Base-by-base conservation (phyloP, 768 basidiomycete species). In the Rubroboletus satanas region DNA sequence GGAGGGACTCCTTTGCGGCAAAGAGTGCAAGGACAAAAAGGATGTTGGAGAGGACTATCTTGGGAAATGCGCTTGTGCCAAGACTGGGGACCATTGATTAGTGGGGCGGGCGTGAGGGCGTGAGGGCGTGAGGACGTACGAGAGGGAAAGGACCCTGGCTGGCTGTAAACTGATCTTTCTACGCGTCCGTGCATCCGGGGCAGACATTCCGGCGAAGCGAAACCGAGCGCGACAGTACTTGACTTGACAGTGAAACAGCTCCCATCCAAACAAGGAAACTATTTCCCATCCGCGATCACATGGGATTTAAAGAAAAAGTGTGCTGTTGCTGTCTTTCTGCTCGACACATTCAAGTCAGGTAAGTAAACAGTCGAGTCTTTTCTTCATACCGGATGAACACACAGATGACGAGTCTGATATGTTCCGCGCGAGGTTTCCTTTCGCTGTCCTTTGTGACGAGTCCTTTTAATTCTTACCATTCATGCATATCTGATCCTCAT, bases 341-440 rank as follows among this genome's bases (percentile, higher is more conserved):
- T 55, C 49, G 17, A 45, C 57, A 15, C 54, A 38, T 21, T 45
- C 42, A 7, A 32, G 29, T 45, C 59, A 63, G 56, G 71, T 69
- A 33, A 62, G 69, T 35, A 5, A 0, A 36, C 52, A 43, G 41
- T 57, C 54, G 41, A 33, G 7, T 36, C n/a, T 41, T 26, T 57
- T 35, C 14, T 50, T 61, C 11, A 15, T 11, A 0, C 35, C 55
- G 57, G 83, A 83, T 82, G 81, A 82, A 61, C 64, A 57, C 59
- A 52, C 70, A 82, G 82, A 83, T 83, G 82, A 83, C 90, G 90
- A 93, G 91, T 93, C 91, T 77, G 91, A 93, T 72, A 68, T 66
- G 69, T 69, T 62, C 58, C 66, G 56, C 66, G 62, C 75, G 77
- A 80, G 84, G 84, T 81, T 84, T 82, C 84, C 83, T 80, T 78